Percentiles rank a stretch among this genome's conserved stretches.
These are phyloP conservation scores for Meyerozyma sp. DNA, from an alignment of 1,139 yeast genomes.

Conservation along the genomic window DNA sequence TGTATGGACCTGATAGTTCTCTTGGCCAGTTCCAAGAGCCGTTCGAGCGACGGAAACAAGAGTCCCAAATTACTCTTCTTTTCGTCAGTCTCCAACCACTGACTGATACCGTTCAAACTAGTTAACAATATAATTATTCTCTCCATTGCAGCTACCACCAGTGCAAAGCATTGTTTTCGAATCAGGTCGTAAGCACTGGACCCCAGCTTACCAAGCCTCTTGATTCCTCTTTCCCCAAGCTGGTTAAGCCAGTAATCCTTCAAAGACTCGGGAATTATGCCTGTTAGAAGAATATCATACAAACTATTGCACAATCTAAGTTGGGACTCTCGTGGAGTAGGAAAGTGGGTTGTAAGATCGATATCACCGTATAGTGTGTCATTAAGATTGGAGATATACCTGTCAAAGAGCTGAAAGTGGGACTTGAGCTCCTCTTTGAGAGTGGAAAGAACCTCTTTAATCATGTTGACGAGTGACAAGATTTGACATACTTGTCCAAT, in stretches of 20 bases:
- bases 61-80: conserved; percentile 22
- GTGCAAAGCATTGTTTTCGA: conserved; percentile 42
- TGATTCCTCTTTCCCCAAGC: conserved; percentile 66
- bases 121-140: conserved; percentile 48
- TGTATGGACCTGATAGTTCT: conserved; percentile 31
- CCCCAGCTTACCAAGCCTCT: conserved; percentile 52
- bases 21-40: conserved; percentile 24
- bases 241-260: conserved; percentile 43
- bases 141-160: conserved; percentile 53
- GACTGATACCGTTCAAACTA: conserved; percentile 40
- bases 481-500: conserved; percentile 27
- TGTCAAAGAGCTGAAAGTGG: conserved; percentile 35
- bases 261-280: conserved; percentile 39
- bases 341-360: conserved; percentile 11
- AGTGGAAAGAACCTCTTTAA: conserved; percentile 33
- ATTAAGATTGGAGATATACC: conserved; percentile 27
- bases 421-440: conserved; percentile 35
- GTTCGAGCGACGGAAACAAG: conserved; percentile 17
- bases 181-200: conserved; percentile 44
- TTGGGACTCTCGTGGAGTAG: conserved; percentile 8
- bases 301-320: conserved; percentile 17
- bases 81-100: conserved; percentile 24
- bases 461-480: conserved; percentile 21
- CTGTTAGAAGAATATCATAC: conserved; percentile 52
- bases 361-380: conserved; percentile 14